Evolutionary conservation across 2,329 filamentous ascomycete species (phyloP).

Genomic region (Apiospora hydei): DNA sequence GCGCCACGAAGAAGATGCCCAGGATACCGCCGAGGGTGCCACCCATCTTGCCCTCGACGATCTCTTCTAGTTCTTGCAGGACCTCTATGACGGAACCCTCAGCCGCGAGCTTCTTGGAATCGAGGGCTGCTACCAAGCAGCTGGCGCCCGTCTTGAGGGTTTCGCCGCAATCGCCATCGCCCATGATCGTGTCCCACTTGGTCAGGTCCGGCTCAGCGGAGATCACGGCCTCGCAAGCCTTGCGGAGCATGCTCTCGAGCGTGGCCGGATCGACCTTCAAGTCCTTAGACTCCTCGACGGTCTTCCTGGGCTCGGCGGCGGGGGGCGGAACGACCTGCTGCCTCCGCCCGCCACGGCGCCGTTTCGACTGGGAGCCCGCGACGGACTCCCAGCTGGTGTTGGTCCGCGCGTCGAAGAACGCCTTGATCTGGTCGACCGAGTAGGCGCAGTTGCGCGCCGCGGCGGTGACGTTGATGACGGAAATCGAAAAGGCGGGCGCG

Average conservation of each 20-base stretch:
- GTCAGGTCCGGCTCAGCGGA: constrained; percentile 69
- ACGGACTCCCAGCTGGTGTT: constrained; percentile 63
- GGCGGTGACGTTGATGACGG: constrained; percentile 65
- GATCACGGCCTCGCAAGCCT: constrained; percentile 60
- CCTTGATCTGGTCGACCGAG: constrained; percentile 61
- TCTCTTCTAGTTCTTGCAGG: constrained; percentile 58
- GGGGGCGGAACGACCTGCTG: constrained; percentile 52
- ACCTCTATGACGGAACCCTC: constrained; percentile 56
- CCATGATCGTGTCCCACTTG: constrained; percentile 68
- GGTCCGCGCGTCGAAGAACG: constrained; percentile 69
- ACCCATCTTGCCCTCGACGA: constrained; percentile 64
- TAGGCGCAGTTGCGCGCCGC: constrained; percentile 54
- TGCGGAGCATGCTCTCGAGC: constrained; percentile 63
- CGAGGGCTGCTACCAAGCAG: constrained; percentile 55
- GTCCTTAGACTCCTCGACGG: constrained; percentile 49
- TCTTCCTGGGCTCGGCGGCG: constrained; percentile 44
- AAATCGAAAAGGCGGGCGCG: constrained; percentile 74
- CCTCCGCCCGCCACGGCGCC: constrained; percentile 42
- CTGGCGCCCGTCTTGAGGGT: constrained; percentile 62
- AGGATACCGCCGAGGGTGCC: constrained; percentile 44
- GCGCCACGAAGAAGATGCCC: constrained; percentile 56
- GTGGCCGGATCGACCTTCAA: constrained; percentile 58
- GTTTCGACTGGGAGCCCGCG: constrained; percentile 51
- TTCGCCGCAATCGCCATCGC: constrained; percentile 72
- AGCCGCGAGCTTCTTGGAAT: constrained; percentile 45